Conservation (phyloP, 2,329 filamentous ascomycete genomes). For the Rasamsonia emersonii region DNA sequence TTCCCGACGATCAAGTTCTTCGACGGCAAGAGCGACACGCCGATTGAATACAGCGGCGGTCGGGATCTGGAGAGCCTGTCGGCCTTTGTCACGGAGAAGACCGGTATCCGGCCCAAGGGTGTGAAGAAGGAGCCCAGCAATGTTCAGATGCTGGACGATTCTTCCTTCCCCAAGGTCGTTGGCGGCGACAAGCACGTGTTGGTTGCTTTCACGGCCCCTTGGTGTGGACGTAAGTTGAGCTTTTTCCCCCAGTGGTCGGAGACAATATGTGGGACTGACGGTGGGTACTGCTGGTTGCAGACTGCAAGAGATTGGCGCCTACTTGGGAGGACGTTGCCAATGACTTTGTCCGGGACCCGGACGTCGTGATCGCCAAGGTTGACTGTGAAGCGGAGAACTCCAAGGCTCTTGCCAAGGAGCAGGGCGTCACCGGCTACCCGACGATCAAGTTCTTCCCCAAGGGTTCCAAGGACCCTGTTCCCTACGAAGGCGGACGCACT, state of each 20-base stretch:
- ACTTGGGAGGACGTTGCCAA: conserved; percentile 79
- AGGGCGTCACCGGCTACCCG: conserved; percentile 78
- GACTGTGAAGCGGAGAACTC: conserved; percentile 83
- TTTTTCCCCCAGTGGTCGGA: conserved; percentile 3
- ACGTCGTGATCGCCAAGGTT: conserved; percentile 85
- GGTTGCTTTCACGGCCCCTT: conserved; percentile 94
- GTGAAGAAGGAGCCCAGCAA: conserved; percentile 56
- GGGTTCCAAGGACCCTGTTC: conserved; percentile 62
- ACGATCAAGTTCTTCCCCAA: conserved; percentile 97
- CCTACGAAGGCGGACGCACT: conserved; percentile 66
- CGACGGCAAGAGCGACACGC: conserved; percentile 83
- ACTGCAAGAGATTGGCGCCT: conserved; percentile 93
- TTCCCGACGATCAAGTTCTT: conserved; percentile 98
- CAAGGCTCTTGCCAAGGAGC: conserved; percentile 66
- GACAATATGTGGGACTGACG: not conserved
- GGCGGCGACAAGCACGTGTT: conserved; percentile 82
- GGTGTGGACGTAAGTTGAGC: conserved; percentile 79
- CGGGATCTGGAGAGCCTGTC: conserved; percentile 79
- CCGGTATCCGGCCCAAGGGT: conserved; percentile 67
- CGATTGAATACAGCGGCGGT: conserved; percentile 75
- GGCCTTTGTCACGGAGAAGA: conserved; percentile 78
- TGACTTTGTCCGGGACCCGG: conserved; percentile 68
- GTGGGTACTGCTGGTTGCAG: conserved; percentile 39
- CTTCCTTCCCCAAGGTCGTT: conserved; percentile 66
- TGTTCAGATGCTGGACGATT: conserved; percentile 72